These are phyloP conservation scores for Euclidium syriacum DNA, from an alignment of 345 rosid species.

Conservation along the genomic window DNA sequence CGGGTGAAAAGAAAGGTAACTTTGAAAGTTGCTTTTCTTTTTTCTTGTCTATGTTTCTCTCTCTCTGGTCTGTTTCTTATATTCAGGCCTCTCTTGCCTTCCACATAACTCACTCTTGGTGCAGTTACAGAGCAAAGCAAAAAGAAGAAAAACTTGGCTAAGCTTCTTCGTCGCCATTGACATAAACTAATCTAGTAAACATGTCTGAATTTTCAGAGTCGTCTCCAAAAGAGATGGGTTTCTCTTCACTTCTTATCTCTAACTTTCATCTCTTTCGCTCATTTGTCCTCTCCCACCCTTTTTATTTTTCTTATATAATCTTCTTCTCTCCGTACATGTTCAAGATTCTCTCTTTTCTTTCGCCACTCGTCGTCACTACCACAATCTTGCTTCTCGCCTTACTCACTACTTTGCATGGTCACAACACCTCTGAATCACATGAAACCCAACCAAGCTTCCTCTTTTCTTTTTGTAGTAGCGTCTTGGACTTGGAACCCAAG, in stretches of 20 bases:
- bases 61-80: constrained; percentile 33
- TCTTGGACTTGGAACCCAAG: constrained; percentile 37
- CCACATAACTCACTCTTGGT: constrained; percentile 22
- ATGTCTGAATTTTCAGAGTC: constrained; percentile 52
- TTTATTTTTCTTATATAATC: constrained; percentile 44
- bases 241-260: constrained; percentile 46
- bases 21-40: constrained; percentile 40
- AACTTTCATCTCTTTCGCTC: constrained; percentile 44
- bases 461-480: constrained; percentile 33
- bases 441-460: constrained; percentile 42
- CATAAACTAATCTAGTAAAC: constrained; percentile 10
- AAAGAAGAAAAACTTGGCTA: background rate
- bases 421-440: constrained; percentile 19
- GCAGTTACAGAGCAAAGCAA: constrained; percentile 19
- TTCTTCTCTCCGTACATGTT: constrained; percentile 67
- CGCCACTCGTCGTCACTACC: constrained; percentile 81
- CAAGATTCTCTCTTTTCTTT: constrained; percentile 72
- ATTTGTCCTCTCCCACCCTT: constrained; percentile 56
- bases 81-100: constrained; percentile 54
- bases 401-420: constrained; percentile 33
- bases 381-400: constrained; percentile 62
- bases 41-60: constrained; percentile 12
- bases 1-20: constrained; percentile 30
- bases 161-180: constrained; percentile 19
- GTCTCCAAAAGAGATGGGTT: constrained; percentile 27